Evolutionary conservation across 1,284 basidiomycete genomes (phyloP).

Genomic region (Melampsora americana): DNA sequence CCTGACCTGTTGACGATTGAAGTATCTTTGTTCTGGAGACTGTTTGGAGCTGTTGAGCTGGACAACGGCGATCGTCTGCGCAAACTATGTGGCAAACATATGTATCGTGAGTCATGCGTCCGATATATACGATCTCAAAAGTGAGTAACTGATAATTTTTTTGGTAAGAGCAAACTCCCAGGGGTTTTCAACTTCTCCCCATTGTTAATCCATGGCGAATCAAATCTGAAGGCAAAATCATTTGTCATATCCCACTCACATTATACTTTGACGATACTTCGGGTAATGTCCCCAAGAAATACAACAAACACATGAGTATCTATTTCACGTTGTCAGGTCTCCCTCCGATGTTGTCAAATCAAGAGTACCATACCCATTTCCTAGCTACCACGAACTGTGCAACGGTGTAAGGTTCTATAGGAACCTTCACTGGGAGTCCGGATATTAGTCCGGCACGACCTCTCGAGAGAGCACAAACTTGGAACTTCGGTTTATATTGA

Average conservation of each 20-base stretch:
- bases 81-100: background rate
- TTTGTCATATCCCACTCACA: background rate
- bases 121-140: too few relatives aligned
- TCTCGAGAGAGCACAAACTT: too few relatives aligned
- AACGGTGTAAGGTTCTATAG: too few relatives aligned
- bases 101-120: background rate
- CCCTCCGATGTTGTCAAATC: background rate
- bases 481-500: too few relatives aligned
- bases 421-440: too few relatives aligned
- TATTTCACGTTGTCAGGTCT: background rate
- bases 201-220: conserved; percentile 1
- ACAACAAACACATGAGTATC: too few relatives aligned
- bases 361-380: conserved; percentile 17
- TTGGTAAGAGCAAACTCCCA: background rate
- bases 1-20: background rate
- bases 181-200: background rate
- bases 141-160: too few relatives aligned
- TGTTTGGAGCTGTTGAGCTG: background rate
- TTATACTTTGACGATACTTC: conserved; percentile 14
- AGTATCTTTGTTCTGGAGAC: background rate
- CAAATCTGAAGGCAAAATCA: conserved; percentile 1
- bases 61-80: background rate
- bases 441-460: too few relatives aligned
- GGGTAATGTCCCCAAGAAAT: conserved; percentile 4
- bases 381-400: background rate